Evolutionary conservation across 495 filamentous ascomycete species (phyloP), one percentile per base, ranked within the genome.

Genomic region (Bacidia rubella): DNA sequence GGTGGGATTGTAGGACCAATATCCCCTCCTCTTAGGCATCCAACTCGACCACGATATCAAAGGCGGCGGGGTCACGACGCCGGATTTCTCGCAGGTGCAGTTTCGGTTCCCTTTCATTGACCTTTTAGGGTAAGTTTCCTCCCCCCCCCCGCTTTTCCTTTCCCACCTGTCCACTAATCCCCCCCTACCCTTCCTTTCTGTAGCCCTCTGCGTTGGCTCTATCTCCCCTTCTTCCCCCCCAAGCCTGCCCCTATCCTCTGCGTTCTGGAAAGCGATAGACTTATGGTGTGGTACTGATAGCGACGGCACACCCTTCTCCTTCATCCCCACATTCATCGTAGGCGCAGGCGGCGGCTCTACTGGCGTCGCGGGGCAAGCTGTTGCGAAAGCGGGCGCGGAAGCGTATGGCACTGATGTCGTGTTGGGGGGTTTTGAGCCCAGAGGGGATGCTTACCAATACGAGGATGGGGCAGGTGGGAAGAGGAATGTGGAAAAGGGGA

Each of bases 21-120:
- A 54, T 29, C 52, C 29, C 29, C 5, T 54, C 15, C 26, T 49
- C 2, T 39, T 54, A 5, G 40, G 29, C 20, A 54, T 44, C 35
- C 44, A 48, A 38, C 32, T 49, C 19, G 52, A 54, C 26, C 52
- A 54, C 52, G 21, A 20, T 32, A 15, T 49, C 21, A 20, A 20
- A 24, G 27, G 27, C 45, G 4, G 2, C 24, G 54, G 26, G 3
- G 3, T 47, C 40, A 9, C 2, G 2, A 39, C 26, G 9, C 54
- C 48, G 11, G 41, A 54, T 27, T 55, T 47, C 54, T 51, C 49
- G 54, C 17, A 38, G 3, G 39, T 20, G 20, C 48, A 29, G 24
- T 47, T 55, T 2, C 54, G 48, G 29, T 55, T 55, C 22, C 54
- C 48, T n/a, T 55, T 55, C 21, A 46, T 55, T 39, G 54, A 55